Conservation (phyloP, 495 filamentous ascomycete genomes). For the Penicillium subrubescens region DNA sequence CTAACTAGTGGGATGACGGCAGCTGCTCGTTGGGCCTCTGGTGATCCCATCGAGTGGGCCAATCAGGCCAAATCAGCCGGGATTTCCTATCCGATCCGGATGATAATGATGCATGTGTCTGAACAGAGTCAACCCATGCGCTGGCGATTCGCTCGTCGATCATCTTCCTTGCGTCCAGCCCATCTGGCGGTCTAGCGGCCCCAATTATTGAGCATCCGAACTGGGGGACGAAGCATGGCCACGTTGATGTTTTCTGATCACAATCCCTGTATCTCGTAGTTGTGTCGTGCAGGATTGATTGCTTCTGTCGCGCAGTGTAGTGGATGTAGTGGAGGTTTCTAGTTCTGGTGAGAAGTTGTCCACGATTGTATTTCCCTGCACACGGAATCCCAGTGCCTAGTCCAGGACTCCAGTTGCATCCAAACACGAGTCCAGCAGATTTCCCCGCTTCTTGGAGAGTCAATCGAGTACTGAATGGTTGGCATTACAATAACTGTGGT, state of each 20-base stretch:
- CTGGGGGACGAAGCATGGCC: slow-evolving; percentile 10
- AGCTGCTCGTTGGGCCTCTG: neutral
- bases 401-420: neutral
- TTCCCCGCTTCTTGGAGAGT: neutral
- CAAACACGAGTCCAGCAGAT: neutral
- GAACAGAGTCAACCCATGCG: slow-evolving; percentile 15
- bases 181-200: slow-evolving; percentile 32
- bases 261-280: neutral
- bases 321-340: neutral
- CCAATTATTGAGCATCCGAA: slow-evolving; percentile 7
- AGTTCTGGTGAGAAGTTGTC: neutral
- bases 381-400: neutral
- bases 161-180: slow-evolving; percentile 25
- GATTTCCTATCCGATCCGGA: slow-evolving; percentile 18
- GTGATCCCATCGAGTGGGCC: slow-evolving; percentile 22
- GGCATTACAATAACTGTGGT: neutral
- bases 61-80: slow-evolving; percentile 18
- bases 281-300: slow-evolving; percentile 7
- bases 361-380: neutral
- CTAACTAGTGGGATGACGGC: slow-evolving; percentile 9
- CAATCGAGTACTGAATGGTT: neutral
- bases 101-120: slow-evolving; percentile 22
- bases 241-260: slow-evolving; percentile 1
- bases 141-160: slow-evolving; percentile 32
- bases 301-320: slow-evolving; percentile 7